Evolutionary conservation across 2,329 filamentous ascomycete species (phyloP).

Genomic region (Chrysoporthe deuterocubensis): DNA sequence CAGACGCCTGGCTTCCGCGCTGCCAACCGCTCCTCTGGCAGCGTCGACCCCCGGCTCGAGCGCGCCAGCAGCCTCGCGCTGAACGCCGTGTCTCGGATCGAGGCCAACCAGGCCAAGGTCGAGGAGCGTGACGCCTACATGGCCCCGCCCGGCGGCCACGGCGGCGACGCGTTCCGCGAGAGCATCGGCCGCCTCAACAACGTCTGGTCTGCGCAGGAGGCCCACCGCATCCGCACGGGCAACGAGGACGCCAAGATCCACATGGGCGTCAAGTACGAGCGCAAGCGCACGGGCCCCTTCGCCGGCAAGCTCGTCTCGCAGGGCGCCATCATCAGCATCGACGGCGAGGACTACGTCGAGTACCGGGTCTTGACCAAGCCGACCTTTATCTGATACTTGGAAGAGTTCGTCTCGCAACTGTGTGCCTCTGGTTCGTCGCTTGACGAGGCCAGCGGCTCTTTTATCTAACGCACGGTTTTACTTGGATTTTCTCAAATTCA

Average conservation of each 20-base stretch:
- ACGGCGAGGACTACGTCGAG: conserved; percentile 70
- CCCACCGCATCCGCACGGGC: conserved; percentile 46
- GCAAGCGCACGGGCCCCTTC: conserved; percentile 64
- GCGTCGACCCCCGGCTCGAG: conserved; percentile 43
- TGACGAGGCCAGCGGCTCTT: not conserved
- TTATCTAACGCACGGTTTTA: not conserved
- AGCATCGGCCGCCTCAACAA: conserved; percentile 58
- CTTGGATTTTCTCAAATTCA: not conserved
- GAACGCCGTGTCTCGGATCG: conserved; percentile 56
- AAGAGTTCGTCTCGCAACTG: not conserved
- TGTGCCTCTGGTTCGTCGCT: not conserved
- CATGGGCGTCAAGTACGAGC: conserved; percentile 64
- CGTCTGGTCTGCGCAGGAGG: conserved; percentile 60
- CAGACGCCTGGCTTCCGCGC: conserved; percentile 41
- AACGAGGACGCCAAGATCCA: conserved; percentile 61
- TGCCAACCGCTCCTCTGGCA: conserved; percentile 37
- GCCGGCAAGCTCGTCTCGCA: conserved; percentile 66
- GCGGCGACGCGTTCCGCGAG: conserved; percentile 45
- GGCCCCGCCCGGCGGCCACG: conserved; percentile 20
- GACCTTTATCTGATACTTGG: conserved; percentile 54
- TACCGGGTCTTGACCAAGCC: conserved; percentile 68
- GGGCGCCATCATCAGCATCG: conserved; percentile 65
- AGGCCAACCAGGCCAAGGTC: conserved; percentile 55
- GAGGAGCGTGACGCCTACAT: conserved; percentile 49
- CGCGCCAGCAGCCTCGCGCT: conserved; percentile 54